Evolutionary conservation across 345 rosid genomes (phyloP).

Genomic region (Eucalyptus erythrocorys): DNA sequence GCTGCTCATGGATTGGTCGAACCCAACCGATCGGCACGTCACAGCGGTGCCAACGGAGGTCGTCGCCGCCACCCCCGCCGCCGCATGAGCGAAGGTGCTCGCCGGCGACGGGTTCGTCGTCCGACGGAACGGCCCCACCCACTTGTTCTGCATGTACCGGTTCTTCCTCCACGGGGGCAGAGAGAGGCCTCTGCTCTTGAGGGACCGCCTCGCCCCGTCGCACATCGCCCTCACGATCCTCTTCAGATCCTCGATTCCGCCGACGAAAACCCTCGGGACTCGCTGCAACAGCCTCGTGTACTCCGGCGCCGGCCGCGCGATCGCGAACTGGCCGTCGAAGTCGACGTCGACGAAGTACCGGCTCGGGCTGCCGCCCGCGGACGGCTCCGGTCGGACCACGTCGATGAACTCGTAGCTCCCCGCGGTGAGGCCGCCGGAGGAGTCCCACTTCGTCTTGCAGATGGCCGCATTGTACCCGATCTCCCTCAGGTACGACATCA

Average conservation of each 20-base stretch:
- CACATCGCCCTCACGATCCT: slow-evolving; percentile 33
- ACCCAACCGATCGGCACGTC: slow-evolving; percentile 60
- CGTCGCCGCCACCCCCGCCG: slow-evolving; percentile 5
- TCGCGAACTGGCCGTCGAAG: slow-evolving; percentile 60
- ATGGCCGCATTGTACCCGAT: slow-evolving; percentile 81
- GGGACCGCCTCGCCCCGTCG: slow-evolving; percentile 55
- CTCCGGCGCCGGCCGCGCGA: slow-evolving; percentile 73
- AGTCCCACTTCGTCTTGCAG: slow-evolving; percentile 76
- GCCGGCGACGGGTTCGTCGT: slow-evolving; percentile 26
- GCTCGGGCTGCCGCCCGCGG: not conserved
- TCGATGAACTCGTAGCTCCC: slow-evolving; percentile 87
- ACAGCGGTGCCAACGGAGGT: slow-evolving; percentile 1
- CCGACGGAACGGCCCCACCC: slow-evolving; percentile 72
- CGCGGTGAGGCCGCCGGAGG: slow-evolving; percentile 40
- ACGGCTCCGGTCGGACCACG: slow-evolving; percentile 19
- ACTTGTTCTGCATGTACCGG: slow-evolving; percentile 82
- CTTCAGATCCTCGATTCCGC: slow-evolving; percentile 52
- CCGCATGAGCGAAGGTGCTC: not conserved
- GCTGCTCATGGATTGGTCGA: slow-evolving; percentile 24
- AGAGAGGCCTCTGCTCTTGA: slow-evolving; percentile 45
- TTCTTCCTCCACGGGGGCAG: slow-evolving; percentile 93
- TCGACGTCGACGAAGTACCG: slow-evolving; percentile 73
- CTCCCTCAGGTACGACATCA: slow-evolving; percentile 50
- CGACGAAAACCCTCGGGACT: slow-evolving; percentile 56
- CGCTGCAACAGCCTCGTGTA: slow-evolving; percentile 28